A percentile compares a stretch with the other conserved stretches of the same genome.
phyloP scores from a whole-genome alignment of 495 filamentous ascomycete genomes.

The Xylaria sp. region DNA sequence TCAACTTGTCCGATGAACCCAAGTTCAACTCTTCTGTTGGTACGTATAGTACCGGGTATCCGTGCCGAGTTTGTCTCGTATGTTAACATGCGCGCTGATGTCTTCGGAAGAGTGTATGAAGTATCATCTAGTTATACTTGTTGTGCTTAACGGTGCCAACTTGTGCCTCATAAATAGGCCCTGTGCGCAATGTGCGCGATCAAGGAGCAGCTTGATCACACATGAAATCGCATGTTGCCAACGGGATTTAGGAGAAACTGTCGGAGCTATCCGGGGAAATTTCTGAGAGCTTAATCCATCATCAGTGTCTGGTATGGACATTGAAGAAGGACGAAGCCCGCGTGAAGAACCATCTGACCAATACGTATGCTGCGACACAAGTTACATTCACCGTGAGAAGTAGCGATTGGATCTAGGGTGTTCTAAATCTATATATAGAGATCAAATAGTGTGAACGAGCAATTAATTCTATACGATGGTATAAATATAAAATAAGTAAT shows the following conservation, averaged over 20 bases:
- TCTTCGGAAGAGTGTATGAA: background rate
- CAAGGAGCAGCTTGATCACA: background rate
- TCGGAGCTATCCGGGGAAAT: background rate
- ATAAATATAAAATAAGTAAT: background rate
- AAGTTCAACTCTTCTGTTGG: background rate
- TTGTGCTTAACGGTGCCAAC: background rate
- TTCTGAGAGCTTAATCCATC: background rate
- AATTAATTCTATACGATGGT: background rate
- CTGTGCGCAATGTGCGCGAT: too few relatives aligned
- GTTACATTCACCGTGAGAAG: background rate
- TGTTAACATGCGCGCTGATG: background rate
- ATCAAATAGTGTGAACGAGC: background rate
- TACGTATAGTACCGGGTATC: background rate
- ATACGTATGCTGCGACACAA: background rate
- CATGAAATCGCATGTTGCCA: background rate
- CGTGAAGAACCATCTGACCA: background rate
- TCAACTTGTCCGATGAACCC: background rate
- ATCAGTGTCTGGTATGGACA: background rate
- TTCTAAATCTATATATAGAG: background rate
- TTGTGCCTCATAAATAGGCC: background rate
- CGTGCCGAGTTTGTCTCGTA: background rate
- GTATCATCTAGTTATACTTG: background rate
- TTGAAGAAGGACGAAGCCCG: background rate
- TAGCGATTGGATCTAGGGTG: background rate
- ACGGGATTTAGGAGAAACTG: conserved; percentile 8